These are phyloP conservation scores for Xylaria curta DNA, from an alignment of 495 filamentous ascomycete genomes.

Conservation along the genomic window DNA sequence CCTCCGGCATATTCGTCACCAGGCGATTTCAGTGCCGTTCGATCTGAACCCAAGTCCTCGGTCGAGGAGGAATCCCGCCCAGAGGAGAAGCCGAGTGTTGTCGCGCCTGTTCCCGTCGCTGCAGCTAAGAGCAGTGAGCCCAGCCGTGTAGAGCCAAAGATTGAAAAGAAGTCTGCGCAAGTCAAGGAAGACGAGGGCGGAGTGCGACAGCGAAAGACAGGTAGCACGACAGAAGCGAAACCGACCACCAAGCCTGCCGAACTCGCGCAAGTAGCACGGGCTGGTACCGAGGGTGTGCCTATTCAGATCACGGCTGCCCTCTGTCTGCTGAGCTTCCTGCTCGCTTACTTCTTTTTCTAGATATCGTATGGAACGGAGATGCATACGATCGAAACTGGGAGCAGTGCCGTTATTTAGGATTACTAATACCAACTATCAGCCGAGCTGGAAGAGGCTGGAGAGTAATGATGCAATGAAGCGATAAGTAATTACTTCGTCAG, in stretches of 20 bases:
- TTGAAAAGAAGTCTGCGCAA: conserved; percentile 73
- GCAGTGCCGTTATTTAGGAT: neutral
- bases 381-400: neutral
- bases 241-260: conserved; percentile 50
- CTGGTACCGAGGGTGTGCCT: conserved; percentile 75
- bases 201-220: conserved; percentile 72
- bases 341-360: conserved; percentile 95
- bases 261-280: conserved; percentile 59
- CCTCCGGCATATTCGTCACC: conserved; percentile 40
- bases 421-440: conserved; percentile 4
- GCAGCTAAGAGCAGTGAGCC: conserved; percentile 48
- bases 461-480: conserved; percentile 5
- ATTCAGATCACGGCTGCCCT: conserved; percentile 82
- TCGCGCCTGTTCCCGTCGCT: conserved; percentile 51
- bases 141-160: conserved; percentile 71
- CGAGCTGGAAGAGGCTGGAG: neutral
- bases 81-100: conserved; percentile 39
- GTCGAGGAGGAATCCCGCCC: conserved; percentile 24
- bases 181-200: conserved; percentile 74
- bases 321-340: conserved; percentile 87
- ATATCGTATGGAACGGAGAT: conserved; percentile 12
- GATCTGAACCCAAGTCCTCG: conserved; percentile 49
- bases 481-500: conserved; percentile 9
- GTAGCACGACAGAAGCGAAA: conserved; percentile 45
- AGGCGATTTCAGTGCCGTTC: conserved; percentile 29